Conservation (phyloP, 257 asterid genomes). For the Mentha longifolia region DNA sequence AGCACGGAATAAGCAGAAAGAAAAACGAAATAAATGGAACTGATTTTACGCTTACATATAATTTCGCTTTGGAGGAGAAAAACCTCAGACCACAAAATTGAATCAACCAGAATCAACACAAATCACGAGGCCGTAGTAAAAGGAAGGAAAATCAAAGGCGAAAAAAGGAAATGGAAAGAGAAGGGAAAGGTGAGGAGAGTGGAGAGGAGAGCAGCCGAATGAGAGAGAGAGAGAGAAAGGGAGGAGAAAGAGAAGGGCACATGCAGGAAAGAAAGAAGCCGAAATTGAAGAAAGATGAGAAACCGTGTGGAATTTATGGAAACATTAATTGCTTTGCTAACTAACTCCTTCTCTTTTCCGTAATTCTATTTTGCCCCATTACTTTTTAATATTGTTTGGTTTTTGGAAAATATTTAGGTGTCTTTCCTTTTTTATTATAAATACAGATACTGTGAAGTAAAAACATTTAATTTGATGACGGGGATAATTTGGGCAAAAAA, state of each 20-base stretch:
- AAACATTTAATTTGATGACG: too few species aligned
- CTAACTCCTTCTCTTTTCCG: conserved; percentile 30
- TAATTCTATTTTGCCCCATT: not conserved
- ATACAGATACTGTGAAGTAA: too few species aligned
- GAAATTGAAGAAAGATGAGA: conserved; percentile 48
- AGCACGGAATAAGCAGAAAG: conserved; percentile 19
- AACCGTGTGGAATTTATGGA: conserved; percentile 72
- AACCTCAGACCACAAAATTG: conserved; percentile 33
- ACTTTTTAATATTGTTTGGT: too few species aligned
- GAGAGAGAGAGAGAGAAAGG: conserved; percentile 1
- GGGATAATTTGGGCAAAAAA: too few species aligned
- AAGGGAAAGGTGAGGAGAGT: conserved; percentile 39
- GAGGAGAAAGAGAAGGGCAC: conserved; percentile 42
- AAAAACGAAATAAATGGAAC: not conserved
- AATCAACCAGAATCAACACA: conserved; percentile 44
- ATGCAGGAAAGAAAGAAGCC: conserved; percentile 40
- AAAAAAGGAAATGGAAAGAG: conserved; percentile 30
- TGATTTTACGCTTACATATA: conserved; percentile 37
- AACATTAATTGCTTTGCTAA: conserved; percentile 44
- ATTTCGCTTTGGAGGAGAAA: conserved; percentile 26
- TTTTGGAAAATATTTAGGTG: too few species aligned
- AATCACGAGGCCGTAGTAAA: conserved; percentile 42
- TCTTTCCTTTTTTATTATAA: too few species aligned
- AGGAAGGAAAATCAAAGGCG: not conserved
- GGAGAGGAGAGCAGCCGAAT: conserved; percentile 29